Evolutionary conservation across 345 rosid genomes (phyloP), one percentile per base, ranked within the genome.

Genomic region (Mangifera indica): DNA sequence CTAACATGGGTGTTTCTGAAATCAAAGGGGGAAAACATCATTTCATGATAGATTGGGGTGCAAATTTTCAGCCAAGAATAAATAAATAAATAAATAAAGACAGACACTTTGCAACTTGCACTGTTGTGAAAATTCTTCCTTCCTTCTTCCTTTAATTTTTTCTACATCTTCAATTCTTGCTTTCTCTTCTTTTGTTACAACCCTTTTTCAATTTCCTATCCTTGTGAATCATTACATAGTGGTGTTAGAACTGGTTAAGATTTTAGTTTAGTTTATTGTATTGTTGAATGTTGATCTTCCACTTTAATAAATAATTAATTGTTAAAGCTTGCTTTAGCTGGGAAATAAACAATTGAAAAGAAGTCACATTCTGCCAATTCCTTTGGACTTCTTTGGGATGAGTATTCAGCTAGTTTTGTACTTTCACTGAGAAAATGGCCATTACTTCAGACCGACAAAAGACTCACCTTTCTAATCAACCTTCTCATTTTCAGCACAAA

Each of bases 111-210:
- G 32, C 32, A 29, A 29, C 32, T 29, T 29, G 32, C 2, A 29
- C 32, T 29, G 32, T 29, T 29, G 32, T 29, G 32, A 1, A 29
- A 29, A 29, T 29, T 29, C 32, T 29, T 29, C 3, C 32, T 29
- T 29, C 3, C 32, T 29, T 29, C 3, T 29, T 29, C 3, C 32
- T 29, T 3, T 29, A 1, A 1, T 29, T 29, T 3, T 29, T 29
- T 29, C 3, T 29, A 29, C 3, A 29, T 29, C 32, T 29, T 29
- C 32, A 29, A 3, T 29, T 1, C 61, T 67, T 57, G 65, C 79
- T 70, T 77, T 81, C 78, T 68, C 82, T 77, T 80, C 79, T 70
- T 81, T 78, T 79, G 51, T 49, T 60, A 32, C 70, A 66, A 54
- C 37, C 44, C 45, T 18, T 51, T 55, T 56, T 63, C 55, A 42